Conservation (phyloP, 1,284 basidiomycete genomes). For the Chiua sp. region DNA sequence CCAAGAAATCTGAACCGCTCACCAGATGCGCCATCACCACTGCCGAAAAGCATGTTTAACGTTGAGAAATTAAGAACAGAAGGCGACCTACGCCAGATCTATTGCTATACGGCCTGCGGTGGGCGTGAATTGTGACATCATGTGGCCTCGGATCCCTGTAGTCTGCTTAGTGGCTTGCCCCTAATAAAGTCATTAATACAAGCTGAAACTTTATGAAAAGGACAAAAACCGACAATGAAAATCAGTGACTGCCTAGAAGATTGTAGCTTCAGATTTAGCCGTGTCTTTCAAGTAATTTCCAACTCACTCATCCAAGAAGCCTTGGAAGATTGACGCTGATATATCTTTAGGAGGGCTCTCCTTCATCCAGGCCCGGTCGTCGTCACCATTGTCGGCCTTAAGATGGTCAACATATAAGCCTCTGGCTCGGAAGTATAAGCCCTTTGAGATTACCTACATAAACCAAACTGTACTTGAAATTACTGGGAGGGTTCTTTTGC, state of each 20-base stretch:
- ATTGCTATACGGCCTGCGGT: constrained; percentile 96
- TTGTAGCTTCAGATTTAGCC: background rate
- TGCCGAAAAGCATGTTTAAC: background rate
- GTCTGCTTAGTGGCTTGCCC: constrained; percentile 89
- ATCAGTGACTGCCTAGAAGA: constrained; percentile 53
- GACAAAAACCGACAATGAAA: constrained; percentile 64
- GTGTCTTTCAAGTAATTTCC: constrained; percentile 28
- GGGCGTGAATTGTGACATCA: constrained; percentile 91
- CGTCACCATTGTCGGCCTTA: constrained; percentile 67
- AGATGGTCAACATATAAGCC: background rate
- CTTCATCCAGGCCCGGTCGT: constrained; percentile 67
- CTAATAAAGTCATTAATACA: constrained; percentile 35
- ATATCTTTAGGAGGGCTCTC: constrained; percentile 51
- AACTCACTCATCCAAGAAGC: constrained; percentile 75
- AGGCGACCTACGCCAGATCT: constrained; percentile 72
- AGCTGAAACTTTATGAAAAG: too few relatives aligned
- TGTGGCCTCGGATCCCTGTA: constrained; percentile 90
- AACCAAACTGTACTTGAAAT: background rate
- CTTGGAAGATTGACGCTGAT: constrained; percentile 83
- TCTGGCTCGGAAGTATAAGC: constrained; percentile 45
- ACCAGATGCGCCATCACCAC: background rate
- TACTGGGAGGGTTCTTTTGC: background rate
- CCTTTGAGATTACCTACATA: background rate
- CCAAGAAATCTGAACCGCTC: constrained; percentile 40
- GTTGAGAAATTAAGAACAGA: rapidly evolving